Conservation (phyloP, 2,329 filamentous ascomycete genomes). For the Colletotrichum australisinense region DNA sequence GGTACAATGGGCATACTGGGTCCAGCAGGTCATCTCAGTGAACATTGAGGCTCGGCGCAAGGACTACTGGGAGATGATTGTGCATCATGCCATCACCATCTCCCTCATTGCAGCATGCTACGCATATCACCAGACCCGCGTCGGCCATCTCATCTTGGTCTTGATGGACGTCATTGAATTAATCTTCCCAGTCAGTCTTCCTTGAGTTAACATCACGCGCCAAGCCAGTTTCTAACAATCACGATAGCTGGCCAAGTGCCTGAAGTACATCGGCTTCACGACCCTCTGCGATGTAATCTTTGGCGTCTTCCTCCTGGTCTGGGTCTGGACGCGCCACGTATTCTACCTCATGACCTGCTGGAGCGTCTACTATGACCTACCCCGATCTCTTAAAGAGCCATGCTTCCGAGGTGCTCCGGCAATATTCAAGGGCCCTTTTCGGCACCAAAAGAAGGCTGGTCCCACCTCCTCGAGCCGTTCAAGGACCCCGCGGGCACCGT, state of each 20-base stretch:
- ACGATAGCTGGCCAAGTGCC: slow-evolving; percentile 1
- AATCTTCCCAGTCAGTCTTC: background rate
- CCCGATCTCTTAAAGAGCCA: background rate
- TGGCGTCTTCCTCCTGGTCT: slow-evolving; percentile 6
- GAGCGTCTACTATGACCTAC: slow-evolving; percentile 10
- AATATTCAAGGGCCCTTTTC: background rate
- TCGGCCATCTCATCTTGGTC: slow-evolving; percentile 4
- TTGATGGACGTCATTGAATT: slow-evolving; percentile 14
- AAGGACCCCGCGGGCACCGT: background rate
- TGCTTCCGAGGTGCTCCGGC: background rate
- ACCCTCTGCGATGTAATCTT: slow-evolving; percentile 12
- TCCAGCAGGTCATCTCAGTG: slow-evolving; percentile 20
- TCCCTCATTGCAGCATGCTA: slow-evolving; percentile 3
- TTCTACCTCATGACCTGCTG: slow-evolving; percentile 9
- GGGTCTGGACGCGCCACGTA: slow-evolving; percentile 9
- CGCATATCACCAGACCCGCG: slow-evolving; percentile 10
- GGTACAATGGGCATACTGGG: slow-evolving; percentile 19
- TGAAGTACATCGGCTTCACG: background rate
- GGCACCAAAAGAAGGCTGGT: background rate
- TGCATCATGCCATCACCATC: slow-evolving; percentile 2
- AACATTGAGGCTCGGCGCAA: slow-evolving; percentile 16
- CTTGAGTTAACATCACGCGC: too few relatives aligned
- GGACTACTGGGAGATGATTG: slow-evolving; percentile 9
- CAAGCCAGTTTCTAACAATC: background rate
- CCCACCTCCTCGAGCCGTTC: slow-evolving; percentile 4